A percentile compares a stretch with the other conserved stretches of the same genome.
Evolutionary conservation across 2,329 filamentous ascomycete genomes (phyloP).

Genomic region (Teratosphaeriaceae sp.): DNA sequence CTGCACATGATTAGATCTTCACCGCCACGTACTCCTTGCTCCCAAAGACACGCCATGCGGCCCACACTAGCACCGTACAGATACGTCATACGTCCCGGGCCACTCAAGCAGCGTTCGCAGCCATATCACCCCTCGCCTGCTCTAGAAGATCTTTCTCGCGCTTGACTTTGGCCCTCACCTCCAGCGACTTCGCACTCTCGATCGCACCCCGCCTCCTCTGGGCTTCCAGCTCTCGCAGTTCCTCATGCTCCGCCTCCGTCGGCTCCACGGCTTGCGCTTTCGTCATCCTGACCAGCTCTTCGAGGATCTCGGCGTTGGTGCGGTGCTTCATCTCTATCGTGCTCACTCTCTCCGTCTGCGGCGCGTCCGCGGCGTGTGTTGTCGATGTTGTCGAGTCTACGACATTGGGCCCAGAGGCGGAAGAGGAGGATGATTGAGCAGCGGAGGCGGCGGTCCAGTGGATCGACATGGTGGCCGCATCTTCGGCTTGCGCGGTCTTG

Average conservation of each 20-base stretch:
- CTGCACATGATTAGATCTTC: no score
- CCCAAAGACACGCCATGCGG: no score
- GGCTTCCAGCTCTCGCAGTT: slow-evolving; percentile 53
- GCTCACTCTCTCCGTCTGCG: slow-evolving; percentile 29
- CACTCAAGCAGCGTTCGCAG: slow-evolving; percentile 4
- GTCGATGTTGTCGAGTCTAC: slow-evolving; percentile 24
- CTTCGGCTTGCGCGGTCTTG: slow-evolving; percentile 53
- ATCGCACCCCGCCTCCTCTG: slow-evolving; percentile 44
- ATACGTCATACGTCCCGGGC: no score
- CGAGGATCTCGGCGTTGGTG: slow-evolving; percentile 56
- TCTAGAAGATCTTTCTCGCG: slow-evolving; percentile 55
- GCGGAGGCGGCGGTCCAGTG: slow-evolving; percentile 44
- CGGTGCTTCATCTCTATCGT: slow-evolving; percentile 55
- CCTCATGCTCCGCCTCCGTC: slow-evolving; percentile 52
- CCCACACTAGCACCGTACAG: no score
- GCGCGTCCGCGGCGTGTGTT: slow-evolving; percentile 19
- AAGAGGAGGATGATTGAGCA: slow-evolving; percentile 19
- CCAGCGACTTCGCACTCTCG: slow-evolving; percentile 50
- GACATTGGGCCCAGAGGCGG: slow-evolving; percentile 17
- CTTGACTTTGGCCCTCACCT: slow-evolving; percentile 51
- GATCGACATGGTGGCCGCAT: slow-evolving; percentile 57
- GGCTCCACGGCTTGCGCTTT: slow-evolving; percentile 52
- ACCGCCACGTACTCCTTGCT: no score
- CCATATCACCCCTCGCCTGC: slow-evolving; percentile 46
- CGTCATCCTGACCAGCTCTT: slow-evolving; percentile 56